A percentile compares a stretch with the other conserved stretches of the same genome.
Evolutionary conservation across 1,284 basidiomycete genomes (phyloP).

Genomic region (Heterobasidion irregulare): DNA sequence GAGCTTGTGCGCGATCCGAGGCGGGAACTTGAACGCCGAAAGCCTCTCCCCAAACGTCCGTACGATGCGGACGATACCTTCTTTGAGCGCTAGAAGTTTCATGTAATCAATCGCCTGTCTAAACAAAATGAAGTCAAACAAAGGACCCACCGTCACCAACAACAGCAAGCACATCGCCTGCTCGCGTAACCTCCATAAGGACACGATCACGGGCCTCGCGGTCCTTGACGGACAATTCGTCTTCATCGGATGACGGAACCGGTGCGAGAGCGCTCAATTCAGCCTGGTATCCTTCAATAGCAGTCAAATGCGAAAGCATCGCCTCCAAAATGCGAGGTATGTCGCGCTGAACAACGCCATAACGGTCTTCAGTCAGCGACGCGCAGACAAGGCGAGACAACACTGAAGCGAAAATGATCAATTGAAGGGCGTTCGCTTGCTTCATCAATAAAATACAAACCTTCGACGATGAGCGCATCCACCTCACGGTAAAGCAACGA

Average conservation of each 20-base stretch:
- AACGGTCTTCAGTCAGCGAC: constrained; percentile 72
- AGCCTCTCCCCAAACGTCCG: constrained; percentile 71
- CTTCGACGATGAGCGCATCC: constrained; percentile 49
- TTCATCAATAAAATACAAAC: constrained; percentile 28
- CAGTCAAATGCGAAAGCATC: constrained; percentile 55
- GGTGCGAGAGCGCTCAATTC: constrained; percentile 33
- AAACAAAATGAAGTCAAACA: background rate
- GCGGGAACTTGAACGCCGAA: constrained; percentile 71
- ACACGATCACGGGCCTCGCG: constrained; percentile 23
- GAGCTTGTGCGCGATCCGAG: constrained; percentile 51
- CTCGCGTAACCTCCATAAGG: constrained; percentile 36
- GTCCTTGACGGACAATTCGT: constrained; percentile 20
- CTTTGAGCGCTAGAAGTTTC: constrained; percentile 48
- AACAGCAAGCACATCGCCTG: constrained; percentile 45
- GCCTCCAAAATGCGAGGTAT: constrained; percentile 77
- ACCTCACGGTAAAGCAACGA: constrained; percentile 47
- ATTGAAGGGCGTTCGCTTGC: background rate
- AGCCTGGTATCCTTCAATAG: constrained; percentile 53
- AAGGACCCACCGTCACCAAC: constrained; percentile 51
- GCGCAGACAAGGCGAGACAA: constrained; percentile 62
- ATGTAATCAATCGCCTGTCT: background rate
- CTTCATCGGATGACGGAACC: constrained; percentile 27
- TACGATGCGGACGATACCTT: constrained; percentile 57
- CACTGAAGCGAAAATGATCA: constrained; percentile 33
- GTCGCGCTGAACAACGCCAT: constrained; percentile 77